Conservation (phyloP, 768 basidiomycete genomes). For the Agrocybe chaxingu region DNA sequence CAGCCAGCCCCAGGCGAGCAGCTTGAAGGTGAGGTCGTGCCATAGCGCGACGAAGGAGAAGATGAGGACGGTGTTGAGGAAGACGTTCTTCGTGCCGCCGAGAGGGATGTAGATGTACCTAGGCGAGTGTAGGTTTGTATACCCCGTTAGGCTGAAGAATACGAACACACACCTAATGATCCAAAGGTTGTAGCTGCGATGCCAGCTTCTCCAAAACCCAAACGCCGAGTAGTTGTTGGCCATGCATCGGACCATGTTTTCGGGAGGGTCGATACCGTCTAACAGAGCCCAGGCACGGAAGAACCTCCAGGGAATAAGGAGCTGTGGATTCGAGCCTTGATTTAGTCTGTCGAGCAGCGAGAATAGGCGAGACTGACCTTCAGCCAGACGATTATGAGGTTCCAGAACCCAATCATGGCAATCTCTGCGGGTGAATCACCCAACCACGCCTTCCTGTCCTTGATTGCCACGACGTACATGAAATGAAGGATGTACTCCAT, state of each 20-base stretch:
- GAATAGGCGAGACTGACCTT: slow-evolving; percentile 54
- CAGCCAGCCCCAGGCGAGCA: slow-evolving; percentile 97
- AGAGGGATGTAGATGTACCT: slow-evolving; percentile 96
- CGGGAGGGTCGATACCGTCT: slow-evolving; percentile 90
- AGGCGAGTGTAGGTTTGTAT: not conserved
- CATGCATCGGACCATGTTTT: slow-evolving; percentile 99
- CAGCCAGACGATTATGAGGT: slow-evolving; percentile 92
- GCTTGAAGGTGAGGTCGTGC: slow-evolving; percentile 88
- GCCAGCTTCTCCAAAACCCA: slow-evolving; percentile 97
- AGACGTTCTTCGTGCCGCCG: slow-evolving; percentile 57
- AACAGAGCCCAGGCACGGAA: slow-evolving; percentile 91
- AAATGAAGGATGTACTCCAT: slow-evolving; percentile 93
- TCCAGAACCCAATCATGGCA: slow-evolving; percentile 96
- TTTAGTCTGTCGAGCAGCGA: not conserved
- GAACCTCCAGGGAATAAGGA: slow-evolving; percentile 93
- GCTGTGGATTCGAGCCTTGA: slow-evolving; percentile 39
- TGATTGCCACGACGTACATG: slow-evolving; percentile 97
- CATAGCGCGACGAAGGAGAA: slow-evolving; percentile 98
- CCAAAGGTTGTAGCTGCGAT: slow-evolving; percentile 96
- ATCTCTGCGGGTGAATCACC: slow-evolving; percentile 78
- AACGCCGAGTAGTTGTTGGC: slow-evolving; percentile 92
- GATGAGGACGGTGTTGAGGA: slow-evolving; percentile 69
- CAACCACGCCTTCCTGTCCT: slow-evolving; percentile 80
- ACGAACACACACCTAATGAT: slow-evolving; percentile 61
- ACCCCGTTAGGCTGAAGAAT: not conserved